These are phyloP conservation scores for Pachyrhizus erosus DNA, from an alignment of 306 rosid species.

Conservation along the genomic window DNA sequence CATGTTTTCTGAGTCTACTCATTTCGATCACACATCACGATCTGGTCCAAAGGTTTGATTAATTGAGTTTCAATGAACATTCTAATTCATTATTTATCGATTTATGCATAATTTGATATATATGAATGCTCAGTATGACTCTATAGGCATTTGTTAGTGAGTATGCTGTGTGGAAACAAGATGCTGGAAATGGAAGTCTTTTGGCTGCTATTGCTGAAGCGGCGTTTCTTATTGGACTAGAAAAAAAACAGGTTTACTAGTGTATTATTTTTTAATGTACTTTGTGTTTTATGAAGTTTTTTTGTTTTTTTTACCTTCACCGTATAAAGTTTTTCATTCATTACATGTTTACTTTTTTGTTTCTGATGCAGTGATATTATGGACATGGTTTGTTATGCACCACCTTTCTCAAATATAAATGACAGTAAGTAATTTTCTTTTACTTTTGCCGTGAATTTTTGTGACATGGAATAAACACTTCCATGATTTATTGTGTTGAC, in stretches of 20 bases:
- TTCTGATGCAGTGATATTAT: neutral
- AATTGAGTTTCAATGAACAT: neutral
- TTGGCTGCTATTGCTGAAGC: conserved; percentile 14
- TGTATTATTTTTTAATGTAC: neutral
- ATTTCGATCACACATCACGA: too few species aligned
- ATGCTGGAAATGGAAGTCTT: neutral
- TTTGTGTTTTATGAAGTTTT: neutral
- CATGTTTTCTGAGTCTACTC: too few species aligned
- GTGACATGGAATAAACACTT: neutral
- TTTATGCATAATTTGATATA: neutral
- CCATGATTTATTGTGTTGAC: neutral
- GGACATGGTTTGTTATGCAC: neutral
- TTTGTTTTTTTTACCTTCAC: neutral
- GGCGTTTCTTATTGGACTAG: conserved; percentile 6
- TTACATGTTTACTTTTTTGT: neutral
- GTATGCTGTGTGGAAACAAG: neutral
- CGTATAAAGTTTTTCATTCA: neutral
- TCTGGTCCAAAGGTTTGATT: too few species aligned
- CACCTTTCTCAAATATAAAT: neutral
- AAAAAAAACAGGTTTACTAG: neutral
- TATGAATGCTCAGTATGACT: neutral
- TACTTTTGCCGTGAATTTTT: neutral
- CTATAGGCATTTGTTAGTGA: too few species aligned
- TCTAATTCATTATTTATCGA: neutral
- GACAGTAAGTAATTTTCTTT: neutral